These are phyloP conservation scores for Nannizzia gypsea DNA, from an alignment of 2,329 filamentous ascomycete genomes.

Conservation along the genomic window DNA sequence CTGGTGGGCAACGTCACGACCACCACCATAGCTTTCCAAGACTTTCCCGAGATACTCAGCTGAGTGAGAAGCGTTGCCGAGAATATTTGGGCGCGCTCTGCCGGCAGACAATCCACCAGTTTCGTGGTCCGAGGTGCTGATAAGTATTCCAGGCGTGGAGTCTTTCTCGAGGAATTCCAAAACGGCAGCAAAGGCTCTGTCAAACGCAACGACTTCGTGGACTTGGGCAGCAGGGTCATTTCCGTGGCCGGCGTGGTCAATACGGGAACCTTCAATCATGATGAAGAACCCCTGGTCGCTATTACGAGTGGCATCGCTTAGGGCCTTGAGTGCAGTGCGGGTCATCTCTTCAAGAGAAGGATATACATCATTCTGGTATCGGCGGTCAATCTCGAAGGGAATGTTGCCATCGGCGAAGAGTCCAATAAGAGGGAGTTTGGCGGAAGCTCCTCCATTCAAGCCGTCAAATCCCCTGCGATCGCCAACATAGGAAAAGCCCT, in stretches of 20 bases:
- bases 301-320: slow-evolving; percentile 68
- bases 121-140: slow-evolving; percentile 90
- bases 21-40: slow-evolving; percentile 49
- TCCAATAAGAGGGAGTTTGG: slow-evolving; percentile 68
- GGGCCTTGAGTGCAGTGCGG: slow-evolving; percentile 63
- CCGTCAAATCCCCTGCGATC: slow-evolving; percentile 63
- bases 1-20: slow-evolving; percentile 27
- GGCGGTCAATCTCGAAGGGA: slow-evolving; percentile 86
- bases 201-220: slow-evolving; percentile 88
- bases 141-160: slow-evolving; percentile 61
- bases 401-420: slow-evolving; percentile 74
- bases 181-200: slow-evolving; percentile 70
- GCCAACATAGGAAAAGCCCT: slow-evolving; percentile 70
- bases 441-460: slow-evolving; percentile 54
- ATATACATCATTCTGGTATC: slow-evolving; percentile 64
- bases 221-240: slow-evolving; percentile 78
- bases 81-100: slow-evolving; percentile 68
- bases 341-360: slow-evolving; percentile 94
- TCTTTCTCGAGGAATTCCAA: slow-evolving; percentile 71
- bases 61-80: slow-evolving; percentile 67
- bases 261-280: slow-evolving; percentile 94
- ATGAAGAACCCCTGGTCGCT: slow-evolving; percentile 92
- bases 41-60: slow-evolving; percentile 57
- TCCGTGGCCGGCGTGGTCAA: slow-evolving; percentile 84
- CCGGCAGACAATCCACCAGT: slow-evolving; percentile 80